Evolutionary conservation across 768 basidiomycete species (phyloP).

Genomic region (Phlegmacium glaucopus): DNA sequence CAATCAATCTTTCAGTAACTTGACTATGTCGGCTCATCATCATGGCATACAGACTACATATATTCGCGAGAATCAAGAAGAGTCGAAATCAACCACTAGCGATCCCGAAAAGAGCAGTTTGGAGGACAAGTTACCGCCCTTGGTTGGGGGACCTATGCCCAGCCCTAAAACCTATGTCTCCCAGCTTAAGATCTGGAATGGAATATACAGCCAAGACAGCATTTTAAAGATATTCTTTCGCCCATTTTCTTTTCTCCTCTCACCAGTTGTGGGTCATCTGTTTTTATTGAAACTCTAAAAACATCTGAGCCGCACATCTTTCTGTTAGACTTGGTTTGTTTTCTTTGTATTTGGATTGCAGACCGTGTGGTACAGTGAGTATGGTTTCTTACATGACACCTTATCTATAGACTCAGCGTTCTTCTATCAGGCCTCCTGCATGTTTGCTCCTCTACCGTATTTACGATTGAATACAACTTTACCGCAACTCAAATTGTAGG

Average conservation of each 20-base stretch:
- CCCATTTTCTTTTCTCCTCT: slow-evolving; percentile 41
- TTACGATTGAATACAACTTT: slow-evolving; percentile 41
- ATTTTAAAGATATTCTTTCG: slow-evolving; percentile 34
- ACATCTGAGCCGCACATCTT: too few relatives aligned
- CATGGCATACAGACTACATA: slow-evolving; percentile 30
- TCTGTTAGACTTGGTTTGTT: slow-evolving; percentile 37
- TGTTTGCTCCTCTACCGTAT: slow-evolving; percentile 42
- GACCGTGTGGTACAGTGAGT: slow-evolving; percentile 41
- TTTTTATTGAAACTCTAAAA: too few relatives aligned
- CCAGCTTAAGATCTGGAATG: slow-evolving; percentile 34
- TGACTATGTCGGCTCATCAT: neutral
- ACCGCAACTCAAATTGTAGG: slow-evolving; percentile 36
- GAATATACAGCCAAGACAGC: slow-evolving; percentile 32
- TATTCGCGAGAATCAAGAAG: slow-evolving; percentile 10
- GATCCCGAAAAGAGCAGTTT: slow-evolving; percentile 13
- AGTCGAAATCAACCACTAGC: neutral
- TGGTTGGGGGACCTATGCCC: slow-evolving; percentile 3
- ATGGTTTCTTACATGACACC: neutral
- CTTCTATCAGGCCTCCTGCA: slow-evolving; percentile 34
- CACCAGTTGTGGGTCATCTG: too few relatives aligned
- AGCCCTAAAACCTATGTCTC: slow-evolving; percentile 26
- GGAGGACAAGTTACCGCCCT: slow-evolving; percentile 13
- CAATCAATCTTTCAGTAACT: neutral
- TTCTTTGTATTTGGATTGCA: slow-evolving; percentile 39
- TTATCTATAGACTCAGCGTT: neutral